Evolutionary conservation across 129 eudicot species (phyloP).

Genomic region (Centaurea solstitialis): DNA sequence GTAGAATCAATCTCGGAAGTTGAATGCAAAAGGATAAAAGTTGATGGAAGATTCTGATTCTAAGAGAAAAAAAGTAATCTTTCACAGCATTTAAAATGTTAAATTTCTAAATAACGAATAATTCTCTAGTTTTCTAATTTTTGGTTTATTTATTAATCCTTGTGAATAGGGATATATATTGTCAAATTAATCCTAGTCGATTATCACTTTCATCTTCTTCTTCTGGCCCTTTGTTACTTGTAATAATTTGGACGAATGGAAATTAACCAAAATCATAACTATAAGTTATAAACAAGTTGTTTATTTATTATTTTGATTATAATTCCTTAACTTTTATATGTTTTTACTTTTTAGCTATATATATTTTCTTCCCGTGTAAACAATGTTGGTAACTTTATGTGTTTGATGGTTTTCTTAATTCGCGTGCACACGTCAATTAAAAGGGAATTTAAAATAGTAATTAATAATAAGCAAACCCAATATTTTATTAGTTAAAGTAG

Average conservation of each 20-base stretch:
- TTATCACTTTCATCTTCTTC: background rate
- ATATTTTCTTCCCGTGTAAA: background rate
- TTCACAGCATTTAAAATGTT: conserved; percentile 10
- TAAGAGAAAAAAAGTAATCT: background rate
- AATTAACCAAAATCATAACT: background rate
- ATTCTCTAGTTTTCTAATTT: background rate
- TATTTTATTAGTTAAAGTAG: too few relatives aligned
- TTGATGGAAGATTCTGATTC: conserved; percentile 3
- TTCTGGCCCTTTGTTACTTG: background rate
- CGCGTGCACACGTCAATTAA: background rate
- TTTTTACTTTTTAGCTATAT: background rate
- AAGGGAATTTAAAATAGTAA: background rate
- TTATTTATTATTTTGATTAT: background rate
- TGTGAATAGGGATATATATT: background rate
- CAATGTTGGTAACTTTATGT: background rate
- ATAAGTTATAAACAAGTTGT: background rate
- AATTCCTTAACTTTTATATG: background rate
- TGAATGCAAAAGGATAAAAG: conserved; percentile 7
- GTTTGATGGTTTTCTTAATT: background rate
- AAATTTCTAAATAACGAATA: conserved; percentile 25
- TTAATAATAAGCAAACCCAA: background rate
- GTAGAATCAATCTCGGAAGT: conserved; percentile 10
- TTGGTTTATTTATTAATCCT: conserved; percentile 1
- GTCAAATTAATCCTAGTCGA: conserved; percentile 7
- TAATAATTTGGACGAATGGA: background rate